Evolutionary conservation across 257 asterid genomes (phyloP).

Genomic region (Linaria vulgaris): DNA sequence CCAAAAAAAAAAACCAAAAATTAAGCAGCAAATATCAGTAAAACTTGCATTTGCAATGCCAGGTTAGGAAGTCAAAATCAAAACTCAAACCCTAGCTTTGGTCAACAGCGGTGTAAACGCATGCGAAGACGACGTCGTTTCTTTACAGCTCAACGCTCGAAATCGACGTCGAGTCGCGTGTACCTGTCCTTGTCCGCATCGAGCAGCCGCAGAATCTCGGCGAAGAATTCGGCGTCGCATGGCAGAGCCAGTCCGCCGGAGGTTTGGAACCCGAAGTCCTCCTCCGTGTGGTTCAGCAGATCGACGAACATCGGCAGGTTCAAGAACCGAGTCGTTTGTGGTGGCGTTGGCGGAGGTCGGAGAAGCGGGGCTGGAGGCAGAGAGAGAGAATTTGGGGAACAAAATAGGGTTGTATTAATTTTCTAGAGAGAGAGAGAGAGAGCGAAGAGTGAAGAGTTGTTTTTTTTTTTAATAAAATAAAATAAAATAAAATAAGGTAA

Average conservation of each 20-base stretch:
- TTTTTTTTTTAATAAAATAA: too few relatives aligned
- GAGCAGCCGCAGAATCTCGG: constrained; percentile 36
- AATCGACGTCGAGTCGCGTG: constrained; percentile 36
- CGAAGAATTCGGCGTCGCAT: constrained; percentile 49
- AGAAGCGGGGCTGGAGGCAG: too few relatives aligned
- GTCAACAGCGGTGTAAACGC: constrained; percentile 46
- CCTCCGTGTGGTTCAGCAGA: constrained; percentile 55
- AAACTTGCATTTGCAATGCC: too few relatives aligned
- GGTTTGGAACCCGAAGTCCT: constrained; percentile 63
- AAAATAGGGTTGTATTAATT: too few relatives aligned
- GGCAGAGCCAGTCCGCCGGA: constrained; percentile 61
- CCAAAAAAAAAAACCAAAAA: constrained; percentile 4
- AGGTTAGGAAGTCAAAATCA: too few relatives aligned
- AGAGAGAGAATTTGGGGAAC: too few relatives aligned
- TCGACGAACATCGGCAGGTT: constrained; percentile 55
- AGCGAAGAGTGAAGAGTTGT: too few relatives aligned
- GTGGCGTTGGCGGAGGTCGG: too few relatives aligned
- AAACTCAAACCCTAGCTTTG: constrained; percentile 44
- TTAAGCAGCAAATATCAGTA: constrained; percentile 20
- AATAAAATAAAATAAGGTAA: too few relatives aligned
- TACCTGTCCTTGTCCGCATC: constrained; percentile 50
- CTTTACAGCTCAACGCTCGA: constrained; percentile 46
- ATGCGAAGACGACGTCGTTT: constrained; percentile 27
- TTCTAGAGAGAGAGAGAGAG: too few relatives aligned
- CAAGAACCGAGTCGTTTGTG: constrained; percentile 63